A percentile compares a stretch with the other conserved stretches of the same genome.
These are phyloP conservation scores for Dendrobium nobile DNA, from an alignment of 106 monocot species.

Conservation along the genomic window DNA sequence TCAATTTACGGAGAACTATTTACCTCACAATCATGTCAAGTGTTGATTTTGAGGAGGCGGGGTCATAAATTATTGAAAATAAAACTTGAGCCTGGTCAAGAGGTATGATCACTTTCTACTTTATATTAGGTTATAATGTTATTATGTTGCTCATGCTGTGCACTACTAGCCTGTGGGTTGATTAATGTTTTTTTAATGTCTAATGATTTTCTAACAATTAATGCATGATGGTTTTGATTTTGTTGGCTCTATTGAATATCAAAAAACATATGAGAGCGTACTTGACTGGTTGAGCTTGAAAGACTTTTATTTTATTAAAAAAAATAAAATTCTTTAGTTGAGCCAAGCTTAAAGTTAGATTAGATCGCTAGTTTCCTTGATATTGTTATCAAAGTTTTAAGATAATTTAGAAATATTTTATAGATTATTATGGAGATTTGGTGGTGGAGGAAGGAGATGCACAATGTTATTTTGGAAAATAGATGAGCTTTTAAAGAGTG, in stretches of 20 bases:
- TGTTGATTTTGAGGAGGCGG: conserved; percentile 98
- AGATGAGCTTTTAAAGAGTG: no score
- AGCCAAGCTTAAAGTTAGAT: no score
- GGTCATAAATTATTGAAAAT: conserved; percentile 93
- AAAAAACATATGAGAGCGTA: background rate
- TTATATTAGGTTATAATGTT: background rate
- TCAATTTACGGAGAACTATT: conserved; percentile 87
- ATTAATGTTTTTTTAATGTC: background rate
- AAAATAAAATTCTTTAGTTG: no score
- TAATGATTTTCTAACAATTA: background rate
- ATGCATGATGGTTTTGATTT: background rate
- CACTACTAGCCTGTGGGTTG: background rate
- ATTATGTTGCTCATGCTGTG: background rate
- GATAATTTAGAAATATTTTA: no score
- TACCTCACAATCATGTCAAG: conserved; percentile 98
- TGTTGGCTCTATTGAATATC: background rate
- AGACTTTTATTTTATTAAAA: no score
- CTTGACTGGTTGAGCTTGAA: background rate
- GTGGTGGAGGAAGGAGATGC: background rate
- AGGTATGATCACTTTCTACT: conserved; percentile 41
- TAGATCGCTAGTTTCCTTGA: no score
- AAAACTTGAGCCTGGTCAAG: conserved; percentile 93
- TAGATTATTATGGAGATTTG: background rate
- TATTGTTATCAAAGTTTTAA: no score
- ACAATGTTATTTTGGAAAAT: no score